phyloP scores from a whole-genome alignment of 2,329 filamentous ascomycete genomes.

The Diaporthe citrichinensis region DNA sequence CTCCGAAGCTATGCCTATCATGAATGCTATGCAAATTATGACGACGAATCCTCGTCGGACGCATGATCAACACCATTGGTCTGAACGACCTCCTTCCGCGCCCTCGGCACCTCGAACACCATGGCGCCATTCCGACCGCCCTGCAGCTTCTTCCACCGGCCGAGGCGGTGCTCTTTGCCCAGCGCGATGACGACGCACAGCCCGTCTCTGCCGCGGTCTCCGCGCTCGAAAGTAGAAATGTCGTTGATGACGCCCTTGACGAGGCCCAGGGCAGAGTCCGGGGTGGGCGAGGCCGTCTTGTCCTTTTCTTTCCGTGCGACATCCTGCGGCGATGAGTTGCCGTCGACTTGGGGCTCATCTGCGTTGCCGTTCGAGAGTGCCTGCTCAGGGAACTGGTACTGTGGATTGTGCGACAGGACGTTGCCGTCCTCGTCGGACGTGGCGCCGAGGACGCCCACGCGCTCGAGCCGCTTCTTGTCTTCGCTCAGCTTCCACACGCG shows the following conservation, averaged over 20 bases:
- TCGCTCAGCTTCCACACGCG: conserved; percentile 87
- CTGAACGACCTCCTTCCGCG: conserved; percentile 47
- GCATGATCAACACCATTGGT: conserved; percentile 52
- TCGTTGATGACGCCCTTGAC: conserved; percentile 89
- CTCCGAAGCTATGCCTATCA: conserved; percentile 4
- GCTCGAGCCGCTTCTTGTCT: conserved; percentile 84
- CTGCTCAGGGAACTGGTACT: conserved; percentile 42
- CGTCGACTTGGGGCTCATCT: conserved; percentile 22
- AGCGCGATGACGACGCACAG: conserved; percentile 89
- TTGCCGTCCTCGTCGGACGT: conserved; percentile 41
- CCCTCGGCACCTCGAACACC: conserved; percentile 83
- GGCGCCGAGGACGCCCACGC: conserved; percentile 75
- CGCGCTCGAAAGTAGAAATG: conserved; percentile 87
- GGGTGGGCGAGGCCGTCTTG: conserved; percentile 37
- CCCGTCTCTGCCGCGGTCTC: conserved; percentile 81
- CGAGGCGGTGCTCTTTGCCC: conserved; percentile 88
- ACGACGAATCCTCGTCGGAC: conserved; percentile 38
- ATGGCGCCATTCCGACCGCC: conserved; percentile 86
- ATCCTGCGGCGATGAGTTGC: neutral
- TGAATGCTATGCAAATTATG: conserved; percentile 33
- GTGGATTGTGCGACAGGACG: conserved; percentile 39
- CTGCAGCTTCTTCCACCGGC: conserved; percentile 79
- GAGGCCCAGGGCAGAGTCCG: conserved; percentile 41
- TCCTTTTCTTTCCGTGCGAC: conserved; percentile 35
- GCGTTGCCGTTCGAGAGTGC: conserved; percentile 46